A percentile compares a stretch with the other conserved stretches of the same genome.
phyloP scores from a whole-genome alignment of 2,329 filamentous ascomycete genomes.

The Aureobasidium sp. region DNA sequence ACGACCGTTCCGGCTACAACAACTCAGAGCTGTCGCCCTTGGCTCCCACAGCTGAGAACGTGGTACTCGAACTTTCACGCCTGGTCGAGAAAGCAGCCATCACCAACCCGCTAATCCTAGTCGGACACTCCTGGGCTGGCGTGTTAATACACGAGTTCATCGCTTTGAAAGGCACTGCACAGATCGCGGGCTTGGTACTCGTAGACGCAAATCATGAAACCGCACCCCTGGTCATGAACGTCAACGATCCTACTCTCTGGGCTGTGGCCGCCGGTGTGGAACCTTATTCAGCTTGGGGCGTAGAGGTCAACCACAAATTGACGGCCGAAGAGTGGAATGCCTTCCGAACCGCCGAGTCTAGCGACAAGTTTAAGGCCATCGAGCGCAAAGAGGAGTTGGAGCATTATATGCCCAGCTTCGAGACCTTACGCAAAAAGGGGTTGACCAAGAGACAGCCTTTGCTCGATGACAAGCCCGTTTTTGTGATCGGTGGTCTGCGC shows the following conservation, averaged over 20 bases:
- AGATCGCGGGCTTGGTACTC: not conserved
- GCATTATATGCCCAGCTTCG: constrained; percentile 22
- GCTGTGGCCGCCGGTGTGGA: not conserved
- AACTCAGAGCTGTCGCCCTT: not conserved
- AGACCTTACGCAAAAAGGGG: constrained; percentile 25
- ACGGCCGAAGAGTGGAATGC: not conserved
- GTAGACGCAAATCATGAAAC: not conserved
- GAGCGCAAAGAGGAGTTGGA: constrained; percentile 17
- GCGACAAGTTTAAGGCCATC: not conserved
- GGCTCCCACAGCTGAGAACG: not conserved
- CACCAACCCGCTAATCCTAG: not conserved
- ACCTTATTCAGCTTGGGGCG: not conserved
- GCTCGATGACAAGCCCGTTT: constrained; percentile 21
- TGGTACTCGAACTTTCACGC: not conserved
- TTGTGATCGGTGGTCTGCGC: constrained; percentile 23
- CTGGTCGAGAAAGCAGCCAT: not conserved
- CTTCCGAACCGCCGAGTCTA: not conserved
- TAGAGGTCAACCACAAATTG: not conserved
- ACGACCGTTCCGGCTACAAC: not conserved
- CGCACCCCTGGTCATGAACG: not conserved
- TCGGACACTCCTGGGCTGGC: not conserved
- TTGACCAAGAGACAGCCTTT: constrained; percentile 24
- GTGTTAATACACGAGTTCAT: not conserved
- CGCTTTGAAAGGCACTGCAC: not conserved
- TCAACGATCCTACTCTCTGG: not conserved